These are phyloP conservation scores for Thyridium curvatum DNA, from an alignment of 2,329 filamentous ascomycete species.

Conservation along the genomic window DNA sequence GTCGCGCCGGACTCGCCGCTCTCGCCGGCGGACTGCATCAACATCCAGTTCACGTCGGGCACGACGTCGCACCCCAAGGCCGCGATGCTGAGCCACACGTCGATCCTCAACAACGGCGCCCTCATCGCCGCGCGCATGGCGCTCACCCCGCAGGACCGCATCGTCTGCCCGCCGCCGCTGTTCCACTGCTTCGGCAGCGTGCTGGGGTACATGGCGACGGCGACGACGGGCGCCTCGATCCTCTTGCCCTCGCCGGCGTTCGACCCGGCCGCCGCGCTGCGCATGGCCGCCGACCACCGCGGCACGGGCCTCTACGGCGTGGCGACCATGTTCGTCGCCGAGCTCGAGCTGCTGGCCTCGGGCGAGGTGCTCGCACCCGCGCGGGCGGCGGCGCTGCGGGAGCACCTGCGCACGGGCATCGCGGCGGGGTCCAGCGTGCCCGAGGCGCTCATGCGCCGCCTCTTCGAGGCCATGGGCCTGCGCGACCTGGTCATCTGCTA, in stretches of 20 bases:
- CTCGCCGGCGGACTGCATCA: constrained; percentile 65
- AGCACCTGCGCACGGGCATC: constrained; percentile 74
- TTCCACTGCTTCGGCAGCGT: constrained; percentile 91
- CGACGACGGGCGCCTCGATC: constrained; percentile 70
- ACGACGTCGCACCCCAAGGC: constrained; percentile 89
- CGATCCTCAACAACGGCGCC: constrained; percentile 87
- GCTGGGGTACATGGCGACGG: constrained; percentile 93
- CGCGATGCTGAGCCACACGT: constrained; percentile 76
- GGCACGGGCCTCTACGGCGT: constrained; percentile 77
- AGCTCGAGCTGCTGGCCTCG: constrained; percentile 67
- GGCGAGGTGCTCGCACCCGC: constrained; percentile 13
- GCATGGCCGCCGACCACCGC: constrained; percentile 43
- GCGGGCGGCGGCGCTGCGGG: constrained; percentile 17
- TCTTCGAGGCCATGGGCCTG: constrained; percentile 70
- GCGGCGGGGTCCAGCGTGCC: constrained; percentile 85
- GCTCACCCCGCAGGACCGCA: constrained; percentile 64
- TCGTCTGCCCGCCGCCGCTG: constrained; percentile 80
- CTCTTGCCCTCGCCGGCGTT: constrained; percentile 86
- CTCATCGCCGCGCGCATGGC: constrained; percentile 84
- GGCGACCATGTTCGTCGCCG: constrained; percentile 87
- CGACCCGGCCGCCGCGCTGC: constrained; percentile 66
- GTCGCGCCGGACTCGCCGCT: constrained; percentile 41
- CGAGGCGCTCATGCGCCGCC: constrained; percentile 67
- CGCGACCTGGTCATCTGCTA: constrained; percentile 88
- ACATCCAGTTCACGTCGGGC: constrained; percentile 97